A percentile compares a stretch with the other conserved stretches of the same genome.
Evolutionary conservation across 2,329 filamentous ascomycete species (phyloP).

Genomic region (Diaporthe destruens): DNA sequence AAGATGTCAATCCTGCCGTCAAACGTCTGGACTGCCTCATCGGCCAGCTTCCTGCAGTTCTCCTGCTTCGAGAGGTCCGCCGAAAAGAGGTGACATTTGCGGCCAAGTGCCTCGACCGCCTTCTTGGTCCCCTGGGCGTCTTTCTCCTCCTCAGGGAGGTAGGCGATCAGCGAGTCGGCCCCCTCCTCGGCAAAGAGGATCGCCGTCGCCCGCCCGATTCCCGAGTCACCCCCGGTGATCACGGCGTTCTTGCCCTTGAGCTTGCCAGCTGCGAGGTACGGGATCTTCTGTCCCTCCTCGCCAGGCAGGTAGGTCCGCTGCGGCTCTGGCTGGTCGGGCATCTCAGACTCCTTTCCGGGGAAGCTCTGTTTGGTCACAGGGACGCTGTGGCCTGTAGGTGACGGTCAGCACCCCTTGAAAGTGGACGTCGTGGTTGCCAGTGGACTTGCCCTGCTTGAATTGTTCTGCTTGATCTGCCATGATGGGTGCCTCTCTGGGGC

Average conservation of each 20-base stretch:
- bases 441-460: conserved; percentile 51
- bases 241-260: conserved; percentile 80
- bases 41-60: conserved; percentile 78
- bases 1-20: conserved; percentile 77
- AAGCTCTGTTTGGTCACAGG: conserved; percentile 57
- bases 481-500: background rate
- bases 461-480: conserved; percentile 46
- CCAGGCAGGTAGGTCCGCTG: conserved; percentile 39
- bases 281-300: conserved; percentile 74
- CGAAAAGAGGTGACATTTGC: conserved; percentile 72
- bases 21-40: conserved; percentile 74
- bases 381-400: conserved; percentile 52
- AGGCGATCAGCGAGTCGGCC: conserved; percentile 78
- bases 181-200: conserved; percentile 86
- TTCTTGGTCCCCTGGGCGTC: conserved; percentile 82
- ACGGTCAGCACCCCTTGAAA: background rate
- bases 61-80: conserved; percentile 74
- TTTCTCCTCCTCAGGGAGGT: conserved; percentile 80
- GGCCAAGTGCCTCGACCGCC: conserved; percentile 75
- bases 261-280: conserved; percentile 82
- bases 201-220: conserved; percentile 81
- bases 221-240: conserved; percentile 85
- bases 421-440: background rate
- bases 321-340: conserved; percentile 72
- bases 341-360: conserved; percentile 58